Evolutionary conservation across 257 asterid genomes (phyloP).

Genomic region (Mentha longifolia): DNA sequence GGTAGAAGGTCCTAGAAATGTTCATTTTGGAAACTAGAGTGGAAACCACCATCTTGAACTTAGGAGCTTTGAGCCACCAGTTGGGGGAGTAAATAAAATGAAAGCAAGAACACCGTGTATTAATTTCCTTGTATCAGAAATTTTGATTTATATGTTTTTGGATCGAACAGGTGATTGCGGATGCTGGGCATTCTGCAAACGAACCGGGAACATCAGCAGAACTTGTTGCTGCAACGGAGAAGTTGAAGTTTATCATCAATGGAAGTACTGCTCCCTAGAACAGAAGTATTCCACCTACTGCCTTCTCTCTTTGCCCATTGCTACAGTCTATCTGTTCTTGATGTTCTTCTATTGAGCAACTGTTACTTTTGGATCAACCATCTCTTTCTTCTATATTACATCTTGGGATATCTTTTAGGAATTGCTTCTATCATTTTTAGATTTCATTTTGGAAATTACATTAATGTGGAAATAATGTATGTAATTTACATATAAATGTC

Average conservation of each 20-base stretch:
- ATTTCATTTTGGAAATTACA: not conserved
- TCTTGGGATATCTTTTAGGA: no score
- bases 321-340: not conserved
- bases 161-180: conserved; percentile 64
- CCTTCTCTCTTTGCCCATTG: not conserved
- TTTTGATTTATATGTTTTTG: not conserved
- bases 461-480: no score
- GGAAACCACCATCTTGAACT: not conserved
- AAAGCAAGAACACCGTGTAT: no score
- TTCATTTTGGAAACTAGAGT: not conserved
- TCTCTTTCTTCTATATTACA: not conserved
- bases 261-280: conserved; percentile 31
- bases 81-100: no score
- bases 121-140: not conserved
- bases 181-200: conserved; percentile 96
- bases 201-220: conserved; percentile 81
- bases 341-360: not conserved
- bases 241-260: conserved; percentile 53
- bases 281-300: not conserved
- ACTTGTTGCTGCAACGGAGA: conserved; percentile 90
- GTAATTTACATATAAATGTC: no score
- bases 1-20: not conserved
- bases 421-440: no score
- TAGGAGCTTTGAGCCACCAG: not conserved
- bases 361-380: not conserved